These are phyloP conservation scores for Rasamsonia emersonii DNA, from an alignment of 2,329 filamentous ascomycete genomes.

Conservation along the genomic window DNA sequence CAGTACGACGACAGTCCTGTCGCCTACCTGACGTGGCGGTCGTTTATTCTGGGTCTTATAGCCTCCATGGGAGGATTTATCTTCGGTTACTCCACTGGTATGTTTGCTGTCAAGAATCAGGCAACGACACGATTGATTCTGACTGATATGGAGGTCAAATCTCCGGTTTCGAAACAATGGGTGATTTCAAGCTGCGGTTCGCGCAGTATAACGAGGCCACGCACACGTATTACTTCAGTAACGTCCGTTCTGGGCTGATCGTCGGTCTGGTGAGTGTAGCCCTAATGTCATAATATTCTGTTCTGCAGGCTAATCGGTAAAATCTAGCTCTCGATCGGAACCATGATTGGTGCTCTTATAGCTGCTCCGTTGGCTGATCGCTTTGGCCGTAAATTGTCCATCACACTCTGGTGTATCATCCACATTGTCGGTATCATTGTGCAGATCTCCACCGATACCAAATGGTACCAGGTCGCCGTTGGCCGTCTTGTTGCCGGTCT, in stretches of 20 bases:
- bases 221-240: slow-evolving; percentile 32
- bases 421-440: slow-evolving; percentile 40
- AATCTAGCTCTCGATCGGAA: slow-evolving; percentile 36
- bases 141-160: slow-evolving; percentile 29
- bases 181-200: slow-evolving; percentile 36
- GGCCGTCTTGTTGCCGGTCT: slow-evolving; percentile 40
- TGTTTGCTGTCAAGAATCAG: slow-evolving; percentile 8
- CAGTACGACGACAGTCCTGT: slow-evolving; percentile 34
- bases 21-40: slow-evolving; percentile 34
- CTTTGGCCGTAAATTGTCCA: slow-evolving; percentile 38
- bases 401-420: slow-evolving; percentile 36
- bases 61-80: slow-evolving; percentile 42
- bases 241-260: slow-evolving; percentile 37
- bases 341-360: slow-evolving; percentile 33
- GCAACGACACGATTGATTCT: slow-evolving; percentile 4
- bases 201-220: slow-evolving; percentile 22
- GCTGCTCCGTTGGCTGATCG: slow-evolving; percentile 38
- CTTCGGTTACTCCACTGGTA: slow-evolving; percentile 38
- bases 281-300: too few species aligned
- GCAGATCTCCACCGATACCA: slow-evolving; percentile 34
- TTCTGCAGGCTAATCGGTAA: slow-evolving; percentile 9
- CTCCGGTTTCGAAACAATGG: slow-evolving; percentile 39
- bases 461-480: slow-evolving; percentile 38
- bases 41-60: slow-evolving; percentile 35
- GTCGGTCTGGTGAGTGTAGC: slow-evolving; percentile 31